Conservation (phyloP, 345 rosid genomes). For the Heritiera fomes region DNA sequence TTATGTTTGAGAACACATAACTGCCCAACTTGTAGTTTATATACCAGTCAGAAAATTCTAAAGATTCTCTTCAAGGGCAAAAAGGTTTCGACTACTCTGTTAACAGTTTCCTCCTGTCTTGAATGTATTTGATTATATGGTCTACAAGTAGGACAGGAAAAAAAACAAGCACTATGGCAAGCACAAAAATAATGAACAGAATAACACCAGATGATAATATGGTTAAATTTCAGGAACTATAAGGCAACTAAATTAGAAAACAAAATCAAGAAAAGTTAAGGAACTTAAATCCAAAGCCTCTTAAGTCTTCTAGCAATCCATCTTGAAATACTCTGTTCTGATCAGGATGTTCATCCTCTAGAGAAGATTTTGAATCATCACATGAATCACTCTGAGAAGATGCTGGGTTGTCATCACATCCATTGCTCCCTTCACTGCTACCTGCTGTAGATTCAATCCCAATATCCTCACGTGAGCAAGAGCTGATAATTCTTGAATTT, state of each 20-base stretch:
- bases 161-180: neutral
- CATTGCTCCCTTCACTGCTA: conserved; percentile 42
- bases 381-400: conserved; percentile 46
- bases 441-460: conserved; percentile 40
- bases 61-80: neutral
- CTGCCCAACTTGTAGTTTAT: no score
- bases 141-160: neutral
- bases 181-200: neutral
- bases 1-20: neutral
- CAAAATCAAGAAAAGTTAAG: conserved; percentile 6
- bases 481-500: conserved; percentile 33
- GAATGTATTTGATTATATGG: neutral
- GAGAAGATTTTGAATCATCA: conserved; percentile 38
- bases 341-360: conserved; percentile 28
- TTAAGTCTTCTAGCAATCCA: conserved; percentile 35
- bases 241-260: neutral
- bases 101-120: neutral
- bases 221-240: neutral
- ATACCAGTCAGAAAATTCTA: neutral
- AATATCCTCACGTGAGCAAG: conserved; percentile 40
- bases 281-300: conserved; percentile 52
- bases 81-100: neutral
- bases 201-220: neutral
- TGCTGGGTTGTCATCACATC: conserved; percentile 30
- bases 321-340: conserved; percentile 26